Conservation (phyloP, 2,329 filamentous ascomycete species). For the Colletotrichum sp. region DNA sequence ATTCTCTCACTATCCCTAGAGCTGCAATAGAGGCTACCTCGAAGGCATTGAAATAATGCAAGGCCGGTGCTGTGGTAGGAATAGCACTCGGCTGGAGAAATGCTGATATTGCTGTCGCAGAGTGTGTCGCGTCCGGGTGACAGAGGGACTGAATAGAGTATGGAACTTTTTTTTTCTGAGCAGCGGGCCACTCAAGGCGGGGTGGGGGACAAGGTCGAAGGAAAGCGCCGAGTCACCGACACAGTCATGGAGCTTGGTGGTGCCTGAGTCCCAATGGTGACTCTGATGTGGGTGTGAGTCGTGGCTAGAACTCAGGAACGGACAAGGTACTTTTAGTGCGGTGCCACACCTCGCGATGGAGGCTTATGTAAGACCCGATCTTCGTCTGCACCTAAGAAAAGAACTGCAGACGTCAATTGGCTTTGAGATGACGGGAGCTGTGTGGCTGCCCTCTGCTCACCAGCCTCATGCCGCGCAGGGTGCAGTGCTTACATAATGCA, state of each 20-base stretch:
- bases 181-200: conserved; percentile 18
- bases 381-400: background rate
- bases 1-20: conserved; percentile 81
- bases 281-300: background rate
- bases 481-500: conserved; percentile 4
- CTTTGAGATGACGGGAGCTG: background rate
- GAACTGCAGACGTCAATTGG: background rate
- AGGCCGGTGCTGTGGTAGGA: background rate
- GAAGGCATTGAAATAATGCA: conserved; percentile 58
- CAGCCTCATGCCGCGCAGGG: background rate
- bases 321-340: background rate
- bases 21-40: conserved; percentile 74
- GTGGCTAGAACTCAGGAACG: conserved; percentile 4
- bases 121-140: background rate
- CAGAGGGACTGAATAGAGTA: background rate
- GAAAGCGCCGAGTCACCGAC: conserved; percentile 18
- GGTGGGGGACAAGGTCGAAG: conserved; percentile 19
- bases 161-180: conserved; percentile 19
- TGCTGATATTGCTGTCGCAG: background rate
- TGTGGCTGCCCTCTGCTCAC: background rate
- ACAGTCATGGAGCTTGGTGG: conserved; percentile 11
- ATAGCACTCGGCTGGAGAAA: conserved; percentile 3
- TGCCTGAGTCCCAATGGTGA: background rate
- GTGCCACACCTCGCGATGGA: background rate
- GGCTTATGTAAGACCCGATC: conserved; percentile 3